Base-by-base conservation (phyloP, 345 rosid genomes). In the Clarkia xantiana region DNA sequence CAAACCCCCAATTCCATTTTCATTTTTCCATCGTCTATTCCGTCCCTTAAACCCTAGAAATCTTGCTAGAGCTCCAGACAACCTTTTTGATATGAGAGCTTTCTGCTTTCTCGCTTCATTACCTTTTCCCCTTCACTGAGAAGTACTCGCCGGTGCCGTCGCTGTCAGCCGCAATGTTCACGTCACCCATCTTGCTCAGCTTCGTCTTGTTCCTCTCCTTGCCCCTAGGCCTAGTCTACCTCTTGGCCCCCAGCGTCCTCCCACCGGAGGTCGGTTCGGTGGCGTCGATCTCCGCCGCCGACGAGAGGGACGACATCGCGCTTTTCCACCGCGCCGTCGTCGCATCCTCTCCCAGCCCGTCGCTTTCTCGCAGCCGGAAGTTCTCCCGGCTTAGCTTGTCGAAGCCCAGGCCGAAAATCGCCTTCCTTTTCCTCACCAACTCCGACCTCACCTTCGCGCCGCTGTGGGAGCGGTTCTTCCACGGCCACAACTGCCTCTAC, bases 341-440 rank as follows among this genome's bases (percentile, higher is more conserved):
- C 45, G 2, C 45, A 14, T 9, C 36, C 55, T n/a, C 44, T 2
- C 53, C 2, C 66, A 17, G 22, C 38, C 10, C 13, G 49, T 18
- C 46, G 39, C 11, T 60, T 51, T 5, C 1, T 45, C 14, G 36
- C 7, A 29, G 36, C 36, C 36, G 36, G 36, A 65, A 69, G 23
- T 55, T 66, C 49, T 65, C 81, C 40, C 80, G 44, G 42, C 39
- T 76, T 10, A 57, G 68, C 18, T 52, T 66, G 56, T 51, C 47
- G 0, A 56, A 61, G 39, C 75, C 88, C 15, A 64, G 58, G 6
- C 89, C 93, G 0, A 88, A 80, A 60, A 80, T 88, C 62, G 97
- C 97, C 10, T 88, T 88, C 59, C 93, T 88, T 54, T 88, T 88
- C 77, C 82, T 88, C 41, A 84, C 97, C 0, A 84, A 84, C 77